Percentiles rank a stretch among this genome's conserved stretches.
phyloP scores from a whole-genome alignment of 352 stramenopile genomes.

The Phytopythium vexans region DNA sequence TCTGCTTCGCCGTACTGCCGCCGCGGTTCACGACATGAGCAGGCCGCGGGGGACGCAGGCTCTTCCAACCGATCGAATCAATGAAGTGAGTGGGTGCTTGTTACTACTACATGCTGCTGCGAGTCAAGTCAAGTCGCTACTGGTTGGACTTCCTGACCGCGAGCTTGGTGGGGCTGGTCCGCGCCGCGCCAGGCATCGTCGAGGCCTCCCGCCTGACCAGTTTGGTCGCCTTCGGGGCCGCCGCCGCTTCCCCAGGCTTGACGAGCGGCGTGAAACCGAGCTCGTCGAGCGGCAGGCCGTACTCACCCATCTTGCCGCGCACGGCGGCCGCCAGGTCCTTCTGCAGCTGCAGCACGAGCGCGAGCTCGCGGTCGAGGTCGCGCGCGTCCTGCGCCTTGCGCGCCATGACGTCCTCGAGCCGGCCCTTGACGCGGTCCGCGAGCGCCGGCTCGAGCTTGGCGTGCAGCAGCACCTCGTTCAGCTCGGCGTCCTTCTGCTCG shows the following conservation, averaged over 20 bases:
- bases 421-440: slow-evolving; percentile 78
- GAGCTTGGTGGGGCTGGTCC: too few species aligned
- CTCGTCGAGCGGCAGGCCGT: slow-evolving; percentile 88
- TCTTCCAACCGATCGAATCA: too few species aligned
- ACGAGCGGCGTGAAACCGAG: slow-evolving; percentile 60
- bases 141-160: too few species aligned
- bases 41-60: too few species aligned
- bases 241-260: too few species aligned
- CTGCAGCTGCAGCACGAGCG: slow-evolving; percentile 69
- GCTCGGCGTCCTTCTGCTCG: slow-evolving; percentile 90
- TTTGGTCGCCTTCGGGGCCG: too few species aligned
- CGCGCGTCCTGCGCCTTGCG: slow-evolving; percentile 82
- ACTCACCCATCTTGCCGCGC: slow-evolving; percentile 88
- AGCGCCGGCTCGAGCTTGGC: slow-evolving; percentile 88
- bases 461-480: slow-evolving; percentile 90
- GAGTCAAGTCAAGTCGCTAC: too few species aligned
- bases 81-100: too few species aligned
- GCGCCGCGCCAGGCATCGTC: too few species aligned
- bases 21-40: slow-evolving; percentile 12
- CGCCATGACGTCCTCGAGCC: slow-evolving; percentile 89
- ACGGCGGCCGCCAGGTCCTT: slow-evolving; percentile 79
- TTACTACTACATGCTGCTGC: too few species aligned
- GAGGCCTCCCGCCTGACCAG: too few species aligned
- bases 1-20: slow-evolving; percentile 42
- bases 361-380: slow-evolving; percentile 82